Base-by-base conservation (phyloP, 768 basidiomycete species). In the Xerocomellus amylosporus region DNA sequence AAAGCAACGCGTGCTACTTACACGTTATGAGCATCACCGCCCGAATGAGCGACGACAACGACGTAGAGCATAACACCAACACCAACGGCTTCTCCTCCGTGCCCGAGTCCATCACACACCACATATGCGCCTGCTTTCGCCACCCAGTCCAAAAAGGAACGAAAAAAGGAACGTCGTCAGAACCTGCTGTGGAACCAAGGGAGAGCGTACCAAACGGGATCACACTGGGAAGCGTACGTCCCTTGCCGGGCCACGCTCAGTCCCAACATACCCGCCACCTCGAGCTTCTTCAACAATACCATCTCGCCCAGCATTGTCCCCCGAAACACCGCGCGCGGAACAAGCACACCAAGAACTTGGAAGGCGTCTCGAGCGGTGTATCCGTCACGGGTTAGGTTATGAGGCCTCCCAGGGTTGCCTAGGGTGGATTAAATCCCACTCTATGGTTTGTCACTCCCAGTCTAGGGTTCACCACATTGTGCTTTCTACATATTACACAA, bases 151-250 rank as follows among this genome's bases (percentile, higher is more conserved):
- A 6, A 17, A 13, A 17, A n/a, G n/a, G n/a, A n/a, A n/a, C n/a
- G 24, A 24, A 24, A 24, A 24, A 24, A 10, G 12, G 24, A 14
- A 15, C n/a, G 36, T 7, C 10, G 26, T 63, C 37, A 58, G 51
- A 19, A 13, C n/a, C 1, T 5, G n/a, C n/a, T n/a, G n/a, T n/a
- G n/a, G n/a, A n/a, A n/a, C n/a, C n/a, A n/a, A n/a, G n/a, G n/a
- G n/a, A n/a, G n/a, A n/a, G n/a, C n/a, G n/a, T n/a, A n/a, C n/a
- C n/a, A n/a, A n/a, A n/a, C n/a, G n/a, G n/a, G 88, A 67, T 90
- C 88, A 41, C 78, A 77, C 58, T 82, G 81, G 5, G 79, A 86
- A n/a, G 77, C 76, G 47, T 77, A 76, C 24, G 24, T 24, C 24
- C 24, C 24, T 24, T 4, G 24, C 2, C 24, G 78, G 0, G 81